Evolutionary conservation across 139 green algal genomes (phyloP), one percentile per base, ranked within the genome.

Genomic region (Asterochloris erici): DNA sequence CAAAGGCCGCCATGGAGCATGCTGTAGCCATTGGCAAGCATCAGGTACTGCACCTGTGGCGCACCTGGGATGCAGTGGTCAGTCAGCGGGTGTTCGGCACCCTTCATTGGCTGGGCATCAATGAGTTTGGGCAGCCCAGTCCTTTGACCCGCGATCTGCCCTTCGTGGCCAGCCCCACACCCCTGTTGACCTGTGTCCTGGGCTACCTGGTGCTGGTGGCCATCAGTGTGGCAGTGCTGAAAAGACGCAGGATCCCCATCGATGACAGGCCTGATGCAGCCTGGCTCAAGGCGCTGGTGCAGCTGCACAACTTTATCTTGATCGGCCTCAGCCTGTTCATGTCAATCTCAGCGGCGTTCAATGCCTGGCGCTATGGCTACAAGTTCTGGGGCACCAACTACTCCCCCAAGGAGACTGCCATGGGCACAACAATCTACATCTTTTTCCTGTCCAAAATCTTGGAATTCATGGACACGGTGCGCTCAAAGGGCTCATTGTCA

Each of bases 371-470:
- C 23, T 79, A 88, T 54, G 66, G 79, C 26, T 91, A 91, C 79
- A 82, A 24, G 13, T 85, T 94, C 63, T 94, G 90, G 90, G 90
- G 90, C 11, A 90, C 90, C 64, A 78, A 70, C 4, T 91, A 88
- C 81, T 76, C 85, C 14, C 24, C 78, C 11, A 86, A 71, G 24
- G 83, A 92, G 82, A 81, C 63, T 2, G 83, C 68, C 10, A 85
- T 95, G 78, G 90, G 85, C 11, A 77, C 78, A 27, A 83, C 88
- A 15, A 91, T 95, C 23, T 92, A 90, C 54, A 84, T 93, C 17
- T 95, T 95, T 87, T 95, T 90, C 81, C 60, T 93, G 17, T 91
- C 84, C 11, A 95, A 95, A 79, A 81, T 94, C 0, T 95, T 93
- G 75, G 91, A 95, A 77, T 95, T 93, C 82, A 82, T 92, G 17